Evolutionary conservation across 129 eudicot species (phyloP).

Genomic region (Scalesia atractyloides): DNA sequence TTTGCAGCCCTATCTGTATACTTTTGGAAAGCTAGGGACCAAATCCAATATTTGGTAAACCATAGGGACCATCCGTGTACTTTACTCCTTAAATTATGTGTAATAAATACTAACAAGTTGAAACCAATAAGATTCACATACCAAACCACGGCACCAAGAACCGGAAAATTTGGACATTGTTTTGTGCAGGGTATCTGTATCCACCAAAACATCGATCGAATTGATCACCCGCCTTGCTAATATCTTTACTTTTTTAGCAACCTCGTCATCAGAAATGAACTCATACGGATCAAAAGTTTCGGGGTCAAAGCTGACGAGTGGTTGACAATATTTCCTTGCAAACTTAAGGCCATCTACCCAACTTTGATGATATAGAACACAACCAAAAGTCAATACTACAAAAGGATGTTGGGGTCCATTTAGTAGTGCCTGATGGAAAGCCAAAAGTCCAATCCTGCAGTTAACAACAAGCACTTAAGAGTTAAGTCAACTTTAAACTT

Average conservation of each 20-base stretch:
- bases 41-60: no score
- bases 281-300: constrained; percentile 50
- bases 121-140: constrained; percentile 39
- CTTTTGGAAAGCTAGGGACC: no score
- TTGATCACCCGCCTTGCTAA: constrained; percentile 46
- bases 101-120: constrained; percentile 9
- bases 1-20: no score
- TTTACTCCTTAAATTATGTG: no score
- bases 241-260: constrained; percentile 50
- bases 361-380: constrained; percentile 62
- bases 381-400: constrained; percentile 73
- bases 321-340: constrained; percentile 57
- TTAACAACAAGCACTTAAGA: not conserved
- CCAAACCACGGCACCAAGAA: constrained; percentile 54
- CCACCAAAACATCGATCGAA: constrained; percentile 46
- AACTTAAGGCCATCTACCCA: constrained; percentile 60
- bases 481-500: constrained; percentile 11
- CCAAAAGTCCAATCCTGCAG: constrained; percentile 80
- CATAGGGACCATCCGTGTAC: no score
- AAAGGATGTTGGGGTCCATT: constrained; percentile 65
- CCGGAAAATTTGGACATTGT: constrained; percentile 47
- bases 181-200: constrained; percentile 40
- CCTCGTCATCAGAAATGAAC: constrained; percentile 59
- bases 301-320: constrained; percentile 44
- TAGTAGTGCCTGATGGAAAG: constrained; percentile 73